Evolutionary conservation across 495 filamentous ascomycete species (phyloP).

Genomic region (Penicillium odoratum): DNA sequence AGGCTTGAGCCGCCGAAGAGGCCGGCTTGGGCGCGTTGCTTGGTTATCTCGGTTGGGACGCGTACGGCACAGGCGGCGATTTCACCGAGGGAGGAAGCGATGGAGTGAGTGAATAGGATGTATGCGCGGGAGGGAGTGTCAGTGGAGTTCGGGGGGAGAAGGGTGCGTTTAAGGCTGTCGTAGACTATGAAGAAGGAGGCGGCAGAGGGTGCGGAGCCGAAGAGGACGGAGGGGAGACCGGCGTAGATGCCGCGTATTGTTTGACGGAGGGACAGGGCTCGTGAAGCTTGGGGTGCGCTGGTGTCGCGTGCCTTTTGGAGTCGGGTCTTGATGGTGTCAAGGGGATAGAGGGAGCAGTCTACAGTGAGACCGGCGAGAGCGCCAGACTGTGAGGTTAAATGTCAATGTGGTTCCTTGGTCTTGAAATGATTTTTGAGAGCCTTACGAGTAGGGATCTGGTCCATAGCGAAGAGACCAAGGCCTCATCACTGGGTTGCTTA

Average conservation of each 20-base stretch:
- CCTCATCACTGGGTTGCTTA: constrained; percentile 33
- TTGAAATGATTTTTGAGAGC: not conserved
- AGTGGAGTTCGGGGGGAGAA: constrained; percentile 37
- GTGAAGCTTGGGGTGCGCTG: constrained; percentile 56
- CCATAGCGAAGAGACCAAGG: constrained; percentile 46
- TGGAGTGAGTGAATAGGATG: constrained; percentile 65
- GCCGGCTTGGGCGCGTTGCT: constrained; percentile 90
- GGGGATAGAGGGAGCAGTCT: constrained; percentile 86
- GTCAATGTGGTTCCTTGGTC: constrained; percentile 2
- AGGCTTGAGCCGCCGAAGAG: constrained; percentile 58
- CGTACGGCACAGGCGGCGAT: constrained; percentile 88
- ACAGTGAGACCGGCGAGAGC: constrained; percentile 84
- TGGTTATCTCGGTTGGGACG: constrained; percentile 95
- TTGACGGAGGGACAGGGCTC: constrained; percentile 38
- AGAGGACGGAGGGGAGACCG: constrained; percentile 62
- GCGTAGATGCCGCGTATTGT: constrained; percentile 73
- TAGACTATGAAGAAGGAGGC: constrained; percentile 99
- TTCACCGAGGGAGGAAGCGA: constrained; percentile 86
- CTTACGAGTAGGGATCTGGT: constrained; percentile 47
- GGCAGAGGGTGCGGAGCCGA: constrained; percentile 89
- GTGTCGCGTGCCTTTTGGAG: constrained; percentile 82
- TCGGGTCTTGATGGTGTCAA: constrained; percentile 90
- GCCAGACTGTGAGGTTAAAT: constrained; percentile 55
- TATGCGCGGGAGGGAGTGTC: constrained; percentile 36
- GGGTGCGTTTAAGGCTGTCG: constrained; percentile 69